Conservation (phyloP, 441 rosid genomes). For the Erodium moschatum region DNA sequence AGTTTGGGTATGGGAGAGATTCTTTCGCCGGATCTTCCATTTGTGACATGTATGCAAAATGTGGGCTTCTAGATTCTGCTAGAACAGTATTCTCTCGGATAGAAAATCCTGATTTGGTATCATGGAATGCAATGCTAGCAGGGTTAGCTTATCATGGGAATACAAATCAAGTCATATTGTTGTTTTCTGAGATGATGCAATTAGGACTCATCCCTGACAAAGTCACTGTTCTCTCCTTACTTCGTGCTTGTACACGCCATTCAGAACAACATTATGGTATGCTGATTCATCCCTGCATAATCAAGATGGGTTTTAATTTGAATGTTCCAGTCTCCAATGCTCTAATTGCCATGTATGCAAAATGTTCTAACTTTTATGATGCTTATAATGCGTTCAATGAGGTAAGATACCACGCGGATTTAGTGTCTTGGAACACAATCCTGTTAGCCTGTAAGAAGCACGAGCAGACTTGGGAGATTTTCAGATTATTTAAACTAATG, state of each 20-base stretch:
- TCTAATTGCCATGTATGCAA: conserved; percentile 48
- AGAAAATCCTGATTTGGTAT: conserved; percentile 42
- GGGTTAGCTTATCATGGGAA: conserved; percentile 37
- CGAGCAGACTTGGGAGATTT: conserved; percentile 31
- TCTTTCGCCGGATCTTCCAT: conserved; percentile 37
- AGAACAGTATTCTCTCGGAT: conserved; percentile 33
- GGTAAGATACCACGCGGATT: conserved; percentile 29
- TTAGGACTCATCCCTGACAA: conserved; percentile 32
- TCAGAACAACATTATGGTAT: conserved; percentile 31
- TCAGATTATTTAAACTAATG: conserved; percentile 42
- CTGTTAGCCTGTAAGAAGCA: conserved; percentile 44
- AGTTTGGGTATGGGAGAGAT: conserved; percentile 33
- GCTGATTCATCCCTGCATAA: conserved; percentile 40
- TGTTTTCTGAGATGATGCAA: conserved; percentile 33
- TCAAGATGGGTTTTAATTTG: conserved; percentile 33
- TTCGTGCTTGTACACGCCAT: conserved; percentile 32
- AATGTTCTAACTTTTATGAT: conserved; percentile 31
- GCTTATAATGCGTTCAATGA: conserved; percentile 40
- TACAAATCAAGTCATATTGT: conserved; percentile 28
- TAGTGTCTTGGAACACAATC: conserved; percentile 48
- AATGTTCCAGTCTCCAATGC: conserved; percentile 39
- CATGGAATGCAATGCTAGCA: conserved; percentile 48
- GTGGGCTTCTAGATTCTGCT: conserved; percentile 35
- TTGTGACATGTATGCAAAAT: conserved; percentile 49
- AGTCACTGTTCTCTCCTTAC: conserved; percentile 37